These are phyloP conservation scores for Globisporangium irregulare DNA, from an alignment of 352 stramenopile species.

Conservation along the genomic window DNA sequence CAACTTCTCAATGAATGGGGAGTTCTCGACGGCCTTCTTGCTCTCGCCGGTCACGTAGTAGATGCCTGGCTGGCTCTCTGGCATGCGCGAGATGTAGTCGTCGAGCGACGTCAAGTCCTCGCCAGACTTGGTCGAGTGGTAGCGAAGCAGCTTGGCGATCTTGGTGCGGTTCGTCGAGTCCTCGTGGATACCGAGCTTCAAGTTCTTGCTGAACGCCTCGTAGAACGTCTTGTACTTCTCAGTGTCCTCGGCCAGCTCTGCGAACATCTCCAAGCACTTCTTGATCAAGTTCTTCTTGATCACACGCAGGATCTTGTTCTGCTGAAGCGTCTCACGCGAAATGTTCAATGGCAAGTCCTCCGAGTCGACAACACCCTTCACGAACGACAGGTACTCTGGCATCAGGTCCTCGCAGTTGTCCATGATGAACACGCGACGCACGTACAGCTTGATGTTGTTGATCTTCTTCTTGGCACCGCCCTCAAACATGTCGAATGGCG, in stretches of 20 bases:
- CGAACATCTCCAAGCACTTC: conserved; percentile 99
- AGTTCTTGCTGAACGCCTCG: conserved; percentile 99
- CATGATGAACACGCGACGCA: conserved; percentile 99
- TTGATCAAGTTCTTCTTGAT: conserved; percentile 99
- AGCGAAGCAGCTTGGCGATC: conserved; percentile 99
- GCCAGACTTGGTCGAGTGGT: conserved; percentile 98
- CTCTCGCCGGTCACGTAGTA: conserved; percentile 99
- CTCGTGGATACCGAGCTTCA: conserved; percentile 99
- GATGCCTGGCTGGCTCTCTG: conserved; percentile 97
- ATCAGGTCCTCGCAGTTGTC: conserved; percentile 99
- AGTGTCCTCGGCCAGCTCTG: conserved; percentile 96
- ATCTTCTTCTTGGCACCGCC: conserved; percentile 98
- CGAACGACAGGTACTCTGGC: conserved; percentile 98
- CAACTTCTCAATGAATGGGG: conserved; percentile 99
- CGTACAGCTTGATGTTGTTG: conserved; percentile 99
- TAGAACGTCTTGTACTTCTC: conserved; percentile 99
- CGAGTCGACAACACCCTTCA: conserved; percentile 99
- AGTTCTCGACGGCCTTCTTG: conserved; percentile 99
- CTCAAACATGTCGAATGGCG: conserved; percentile 99
- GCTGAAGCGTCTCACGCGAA: conserved; percentile 99
- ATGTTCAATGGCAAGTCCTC: conserved; percentile 99
- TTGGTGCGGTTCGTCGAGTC: conserved; percentile 99
- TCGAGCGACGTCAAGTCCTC: conserved; percentile 97
- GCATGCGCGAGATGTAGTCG: conserved; percentile 97
- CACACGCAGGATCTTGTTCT: conserved; percentile 99